Conservation (phyloP, 208 protist genomes). For the Crithidia acanthocephali region DNA sequence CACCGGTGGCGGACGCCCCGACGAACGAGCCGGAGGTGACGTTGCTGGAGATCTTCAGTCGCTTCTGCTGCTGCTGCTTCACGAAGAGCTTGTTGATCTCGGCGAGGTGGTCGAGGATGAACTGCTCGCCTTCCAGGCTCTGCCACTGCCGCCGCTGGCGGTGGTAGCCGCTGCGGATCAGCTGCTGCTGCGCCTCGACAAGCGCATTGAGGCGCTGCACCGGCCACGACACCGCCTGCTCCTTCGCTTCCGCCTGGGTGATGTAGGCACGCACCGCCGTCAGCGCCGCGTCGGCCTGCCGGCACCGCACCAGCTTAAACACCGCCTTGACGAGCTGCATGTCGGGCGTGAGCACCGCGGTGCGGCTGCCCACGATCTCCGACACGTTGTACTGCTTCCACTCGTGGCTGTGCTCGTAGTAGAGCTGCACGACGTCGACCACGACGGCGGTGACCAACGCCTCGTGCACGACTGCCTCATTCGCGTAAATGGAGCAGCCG, state of each 20-base stretch:
- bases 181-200: constrained; percentile 22
- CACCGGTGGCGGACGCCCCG: background rate
- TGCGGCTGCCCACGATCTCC: constrained; percentile 36
- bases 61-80: constrained; percentile 9
- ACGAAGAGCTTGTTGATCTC: constrained; percentile 4
- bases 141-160: constrained; percentile 40
- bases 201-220: constrained; percentile 35
- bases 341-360: constrained; percentile 20
- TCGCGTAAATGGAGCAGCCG: constrained; percentile 45
- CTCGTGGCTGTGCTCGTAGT: constrained; percentile 25
- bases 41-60: constrained; percentile 1
- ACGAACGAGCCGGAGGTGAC: constrained; percentile 8
- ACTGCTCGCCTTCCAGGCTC: constrained; percentile 42
- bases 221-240: constrained; percentile 34
- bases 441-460: constrained; percentile 38
- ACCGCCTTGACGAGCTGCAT: constrained; percentile 38
- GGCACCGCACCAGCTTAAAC: constrained; percentile 49
- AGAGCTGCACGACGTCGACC: constrained; percentile 54
- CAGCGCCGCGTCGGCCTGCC: constrained; percentile 38
- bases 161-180: constrained; percentile 46
- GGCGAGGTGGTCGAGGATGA: constrained; percentile 19
- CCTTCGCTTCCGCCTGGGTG: background rate
- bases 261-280: constrained; percentile 29
- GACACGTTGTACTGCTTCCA: constrained; percentile 44
- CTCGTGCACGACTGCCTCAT: constrained; percentile 44